Base-by-base conservation (phyloP, 75 land plant genomes). In the Pinus taeda region DNA sequence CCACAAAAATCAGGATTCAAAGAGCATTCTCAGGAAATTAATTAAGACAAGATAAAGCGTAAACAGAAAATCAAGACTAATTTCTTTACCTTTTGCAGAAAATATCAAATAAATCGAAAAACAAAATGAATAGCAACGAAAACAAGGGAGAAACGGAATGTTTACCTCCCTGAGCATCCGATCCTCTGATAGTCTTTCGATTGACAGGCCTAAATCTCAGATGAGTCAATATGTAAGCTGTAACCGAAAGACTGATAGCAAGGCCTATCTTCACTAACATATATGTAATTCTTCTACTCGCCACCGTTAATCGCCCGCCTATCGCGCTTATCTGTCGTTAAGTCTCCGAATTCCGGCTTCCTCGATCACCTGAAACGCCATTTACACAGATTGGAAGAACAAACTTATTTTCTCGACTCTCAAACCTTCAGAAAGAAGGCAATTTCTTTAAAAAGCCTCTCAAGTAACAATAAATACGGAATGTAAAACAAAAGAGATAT, bases 201-300 rank as follows among this genome's bases (percentile, higher is more conserved):
- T 22, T 24, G 64, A 57, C 60, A 53, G 57, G 45, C 73, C 45
- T 78, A 39, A 20, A 73, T 74, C 77, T 67, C 73, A 84, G 8
- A 0, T 81, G 84, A 56, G 85, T 72, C 71, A 63, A 84, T 37
- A 89, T 67, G 57, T 82, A 79, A 3, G 87, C 91, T 58, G 89
- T 89, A 74, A 91, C 73, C 15, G 93, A 88, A 24, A 91, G 42
- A 63, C 81, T 88, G 6, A 89, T 9, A 69, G 84, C 91, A n/a
- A 89, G 77, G 4, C 89, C 89, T 65, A 89, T 24, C 77, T 83
- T 84, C 59, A 89, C 22, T 5, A 86, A 49, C 74, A 73, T 73
- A 73, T 69, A 69, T 42, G 49, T 20, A 71, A 24, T 21, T 4
- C 24, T 14, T 73, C 20, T 73, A 57, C 13, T 53, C 45, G 24